Conservation (phyloP, 768 basidiomycete genomes). For the Agaricus subrufescens region DNA sequence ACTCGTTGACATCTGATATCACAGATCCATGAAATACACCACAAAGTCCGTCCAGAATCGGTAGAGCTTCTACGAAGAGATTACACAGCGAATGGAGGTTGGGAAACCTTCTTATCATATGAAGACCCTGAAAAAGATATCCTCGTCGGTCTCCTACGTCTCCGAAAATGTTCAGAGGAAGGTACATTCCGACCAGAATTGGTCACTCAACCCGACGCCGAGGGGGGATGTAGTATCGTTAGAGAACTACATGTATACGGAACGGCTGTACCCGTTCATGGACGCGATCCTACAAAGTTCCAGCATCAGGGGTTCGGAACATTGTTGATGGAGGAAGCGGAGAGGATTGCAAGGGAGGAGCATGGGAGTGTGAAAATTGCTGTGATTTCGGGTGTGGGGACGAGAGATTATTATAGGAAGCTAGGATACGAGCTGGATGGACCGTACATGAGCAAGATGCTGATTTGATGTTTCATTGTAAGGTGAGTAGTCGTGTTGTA, state of each 20-base stretch:
- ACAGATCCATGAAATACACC: constrained; percentile 97
- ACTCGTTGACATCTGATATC: neutral
- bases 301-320: constrained; percentile 98
- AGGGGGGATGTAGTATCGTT: constrained; percentile 87
- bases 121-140: constrained; percentile 98
- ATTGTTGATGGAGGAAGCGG: constrained; percentile 97
- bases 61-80: constrained; percentile 94
- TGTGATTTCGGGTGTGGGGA: constrained; percentile 98
- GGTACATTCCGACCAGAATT: constrained; percentile 96
- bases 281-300: constrained; percentile 96
- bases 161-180: constrained; percentile 95
- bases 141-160: constrained; percentile 84
- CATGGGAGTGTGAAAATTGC: constrained; percentile 94
- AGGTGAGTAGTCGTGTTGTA: no score
- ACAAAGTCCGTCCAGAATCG: constrained; percentile 93
- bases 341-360: constrained; percentile 94
- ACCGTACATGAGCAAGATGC: constrained; percentile 93
- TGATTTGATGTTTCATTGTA: constrained; percentile 30
- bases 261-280: constrained; percentile 96
- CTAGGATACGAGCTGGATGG: constrained; percentile 94
- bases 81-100: constrained; percentile 95
- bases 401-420: constrained; percentile 93
- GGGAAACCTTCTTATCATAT: constrained; percentile 99
- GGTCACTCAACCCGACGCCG: constrained; percentile 58
- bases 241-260: constrained; percentile 97